phyloP scores from a whole-genome alignment of 805 yeast species.

The Nakazawaea siamensis region DNA sequence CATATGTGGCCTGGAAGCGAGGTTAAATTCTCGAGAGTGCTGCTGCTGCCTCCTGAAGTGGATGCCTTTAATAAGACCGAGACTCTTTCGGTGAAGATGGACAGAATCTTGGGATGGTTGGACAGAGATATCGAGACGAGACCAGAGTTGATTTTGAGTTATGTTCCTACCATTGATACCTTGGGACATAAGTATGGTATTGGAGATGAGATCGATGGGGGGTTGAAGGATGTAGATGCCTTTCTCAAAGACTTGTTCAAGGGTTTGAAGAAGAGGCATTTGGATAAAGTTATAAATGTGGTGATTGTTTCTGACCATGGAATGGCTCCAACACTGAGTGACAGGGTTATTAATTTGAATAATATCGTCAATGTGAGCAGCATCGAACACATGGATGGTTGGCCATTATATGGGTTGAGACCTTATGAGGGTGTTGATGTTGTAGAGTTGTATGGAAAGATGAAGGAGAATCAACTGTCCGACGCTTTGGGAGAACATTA shows the following conservation, averaged over 20 bases:
- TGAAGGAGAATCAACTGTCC: conserved; percentile 24
- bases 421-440: conserved; percentile 35
- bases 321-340: conserved; percentile 79
- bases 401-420: conserved; percentile 79
- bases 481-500: conserved; percentile 26
- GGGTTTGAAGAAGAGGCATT: conserved; percentile 45
- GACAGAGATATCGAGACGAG: conserved; percentile 46
- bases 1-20: conserved; percentile 98
- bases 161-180: conserved; percentile 79
- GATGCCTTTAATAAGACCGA: conserved; percentile 64
- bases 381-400: conserved; percentile 65
- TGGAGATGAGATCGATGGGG: conserved; percentile 48
- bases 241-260: conserved; percentile 43
- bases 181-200: conserved; percentile 71
- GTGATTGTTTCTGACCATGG: conserved; percentile 87
- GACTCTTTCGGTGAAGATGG: conserved; percentile 43
- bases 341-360: conserved; percentile 63
- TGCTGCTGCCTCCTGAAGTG: conserved; percentile 39
- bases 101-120: conserved; percentile 57
- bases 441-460: conserved; percentile 37
- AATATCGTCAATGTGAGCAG: conserved; percentile 49
- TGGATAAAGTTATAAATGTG: conserved; percentile 61
- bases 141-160: conserved; percentile 71
- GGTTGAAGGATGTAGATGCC: conserved; percentile 55
- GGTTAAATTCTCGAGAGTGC: conserved; percentile 41